phyloP scores from a whole-genome alignment of 2,329 filamentous ascomycete species.

The Aspergillus aculeatus region DNA sequence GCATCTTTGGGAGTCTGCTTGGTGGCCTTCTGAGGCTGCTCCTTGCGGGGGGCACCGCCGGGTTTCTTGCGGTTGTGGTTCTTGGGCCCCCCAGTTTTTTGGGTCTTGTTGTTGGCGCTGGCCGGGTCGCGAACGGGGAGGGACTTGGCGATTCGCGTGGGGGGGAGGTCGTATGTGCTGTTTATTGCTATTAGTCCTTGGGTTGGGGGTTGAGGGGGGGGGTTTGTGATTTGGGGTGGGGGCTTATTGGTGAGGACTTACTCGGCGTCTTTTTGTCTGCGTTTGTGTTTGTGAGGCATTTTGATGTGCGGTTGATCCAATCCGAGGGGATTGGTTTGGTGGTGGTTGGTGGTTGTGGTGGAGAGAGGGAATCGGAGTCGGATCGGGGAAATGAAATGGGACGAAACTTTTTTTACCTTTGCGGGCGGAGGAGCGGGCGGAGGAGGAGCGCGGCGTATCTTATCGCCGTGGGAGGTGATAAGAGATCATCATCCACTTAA shows the following conservation, averaged over 20 bases:
- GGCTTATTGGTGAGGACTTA: neutral
- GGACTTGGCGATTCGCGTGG: slow-evolving; percentile 58
- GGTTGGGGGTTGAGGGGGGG: too few relatives aligned
- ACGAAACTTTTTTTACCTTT: slow-evolving; percentile 2
- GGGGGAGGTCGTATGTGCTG: slow-evolving; percentile 58
- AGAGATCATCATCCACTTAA: neutral
- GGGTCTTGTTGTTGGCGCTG: slow-evolving; percentile 38
- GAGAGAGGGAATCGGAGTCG: too few relatives aligned
- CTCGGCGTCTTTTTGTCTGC: slow-evolving; percentile 48
- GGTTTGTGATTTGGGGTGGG: neutral
- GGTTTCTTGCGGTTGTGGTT: slow-evolving; percentile 21
- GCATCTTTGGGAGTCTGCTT: slow-evolving; percentile 38
- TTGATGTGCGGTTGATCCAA: neutral
- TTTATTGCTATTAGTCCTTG: neutral
- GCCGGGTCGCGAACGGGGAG: slow-evolving; percentile 53
- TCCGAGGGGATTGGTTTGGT: neutral
- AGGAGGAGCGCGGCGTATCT: neutral
- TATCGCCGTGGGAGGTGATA: neutral
- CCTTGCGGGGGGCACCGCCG: neutral
- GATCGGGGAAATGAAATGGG: too few relatives aligned
- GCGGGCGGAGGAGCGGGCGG: neutral
- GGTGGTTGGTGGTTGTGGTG: neutral
- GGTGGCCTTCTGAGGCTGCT: neutral
- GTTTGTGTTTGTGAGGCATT: slow-evolving; percentile 89
- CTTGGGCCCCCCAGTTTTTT: slow-evolving; percentile 39